Base-by-base conservation (phyloP, 1,139 yeast species). In the Blastobotrys serpentis region DNA sequence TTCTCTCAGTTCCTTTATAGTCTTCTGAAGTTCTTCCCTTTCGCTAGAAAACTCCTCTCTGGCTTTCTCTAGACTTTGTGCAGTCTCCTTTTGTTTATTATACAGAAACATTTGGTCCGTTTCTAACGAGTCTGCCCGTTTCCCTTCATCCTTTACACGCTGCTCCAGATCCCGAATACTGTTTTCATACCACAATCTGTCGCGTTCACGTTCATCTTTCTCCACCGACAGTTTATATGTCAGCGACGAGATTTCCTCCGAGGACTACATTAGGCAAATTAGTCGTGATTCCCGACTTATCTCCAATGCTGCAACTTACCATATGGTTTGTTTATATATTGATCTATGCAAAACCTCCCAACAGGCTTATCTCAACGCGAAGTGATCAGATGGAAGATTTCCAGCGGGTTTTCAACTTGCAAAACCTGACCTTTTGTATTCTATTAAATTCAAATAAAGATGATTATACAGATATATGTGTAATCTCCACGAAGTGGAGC, bases 51-150 rank as follows among this genome's bases (percentile, higher is more conserved):
- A 46, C 22, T 67, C 64, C 1, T 60, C 64, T 43, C 67, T 65
- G 14, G 67, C 49, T 5, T 61, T 54, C 3, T 56, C 55, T 17
- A 74, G 48, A 44, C 71, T 67, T 1, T 60, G 58, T 1, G 65
- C 55, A 6, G 69, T 54, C 47, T 65, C 66, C 26, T 63, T 64
- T 47, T 72, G 70, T 39, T 68, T 67, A n/a, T 73, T 71, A 50
- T 69, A 73, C 33, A 77, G 60, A 53, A 69, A 69, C 30, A 66
- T 59, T 48, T 72, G 73, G 46, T 74, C 76, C 1, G 70, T 57
- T 10, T 72, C 66, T 0, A 66, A 55, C 2, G 66, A 58, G 44
- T 68, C 70, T 1, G 69, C 65, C 8, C 67, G 54, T 26, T 56
- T 56, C 19, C 66, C 67, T 42, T 67, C 69, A 13, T 58, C 61